These are phyloP conservation scores for Olyra latifolia DNA, from an alignment of 176 grass and related monocot species.

Conservation along the genomic window DNA sequence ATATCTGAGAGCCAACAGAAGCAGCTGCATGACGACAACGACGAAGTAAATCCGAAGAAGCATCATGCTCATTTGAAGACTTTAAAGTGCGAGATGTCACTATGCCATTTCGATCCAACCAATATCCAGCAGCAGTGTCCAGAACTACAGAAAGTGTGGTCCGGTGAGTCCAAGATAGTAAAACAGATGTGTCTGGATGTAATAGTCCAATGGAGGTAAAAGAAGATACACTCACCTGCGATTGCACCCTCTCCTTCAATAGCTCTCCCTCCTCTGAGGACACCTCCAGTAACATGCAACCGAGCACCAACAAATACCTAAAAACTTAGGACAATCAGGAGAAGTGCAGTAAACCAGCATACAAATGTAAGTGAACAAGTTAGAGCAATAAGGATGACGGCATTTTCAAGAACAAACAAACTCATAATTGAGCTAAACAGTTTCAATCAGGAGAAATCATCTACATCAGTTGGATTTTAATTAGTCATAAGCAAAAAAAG, in stretches of 20 bases:
- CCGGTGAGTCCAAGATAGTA: constrained; percentile 36
- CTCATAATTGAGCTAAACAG: not conserved
- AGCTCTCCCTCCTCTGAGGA: constrained; percentile 92
- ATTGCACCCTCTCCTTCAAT: constrained; percentile 90
- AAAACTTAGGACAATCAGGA: constrained; percentile 42
- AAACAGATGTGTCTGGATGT: constrained; percentile 17
- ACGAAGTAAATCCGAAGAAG: constrained; percentile 82
- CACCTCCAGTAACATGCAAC: constrained; percentile 97
- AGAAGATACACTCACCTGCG: constrained; percentile 56
- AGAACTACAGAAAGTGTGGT: constrained; percentile 62
- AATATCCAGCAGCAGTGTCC: constrained; percentile 99
- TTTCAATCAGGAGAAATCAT: constrained; percentile 15
- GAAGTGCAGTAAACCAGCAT: constrained; percentile 36
- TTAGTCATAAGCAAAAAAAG: constrained; percentile 26
- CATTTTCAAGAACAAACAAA: constrained; percentile 24
- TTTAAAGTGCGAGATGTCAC: constrained; percentile 80
- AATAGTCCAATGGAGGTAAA: not conserved
- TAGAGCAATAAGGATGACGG: constrained; percentile 21
- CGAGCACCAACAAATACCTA: constrained; percentile 98
- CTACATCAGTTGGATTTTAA: not conserved
- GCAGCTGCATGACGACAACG: constrained; percentile 93
- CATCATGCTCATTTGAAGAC: constrained; percentile 76
- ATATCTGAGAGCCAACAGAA: constrained; percentile 84
- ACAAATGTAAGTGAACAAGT: constrained; percentile 4
- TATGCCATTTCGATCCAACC: constrained; percentile 98